Evolutionary conservation across 768 basidiomycete genomes (phyloP).

Genomic region (Suillus subalutaceus): DNA sequence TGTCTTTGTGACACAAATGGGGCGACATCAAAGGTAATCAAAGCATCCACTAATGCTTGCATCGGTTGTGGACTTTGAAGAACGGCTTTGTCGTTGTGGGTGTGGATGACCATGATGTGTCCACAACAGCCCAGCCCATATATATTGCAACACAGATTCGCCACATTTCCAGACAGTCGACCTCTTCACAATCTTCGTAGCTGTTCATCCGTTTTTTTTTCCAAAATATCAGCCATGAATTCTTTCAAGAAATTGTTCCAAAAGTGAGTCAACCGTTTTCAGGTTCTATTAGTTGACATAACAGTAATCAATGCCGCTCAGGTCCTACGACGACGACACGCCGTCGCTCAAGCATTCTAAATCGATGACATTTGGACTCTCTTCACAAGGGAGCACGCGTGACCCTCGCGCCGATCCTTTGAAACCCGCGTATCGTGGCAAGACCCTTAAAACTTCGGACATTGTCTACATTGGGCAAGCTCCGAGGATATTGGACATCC

Average conservation of each 20-base stretch:
- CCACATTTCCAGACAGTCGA: not conserved
- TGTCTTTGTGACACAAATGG: not conserved
- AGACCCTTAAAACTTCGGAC: conserved; percentile 14
- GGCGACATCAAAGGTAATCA: not conserved
- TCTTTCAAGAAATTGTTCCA: conserved; percentile 4
- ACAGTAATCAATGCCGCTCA: not conserved
- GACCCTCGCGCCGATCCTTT: conserved; percentile 2
- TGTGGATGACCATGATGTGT: not conserved
- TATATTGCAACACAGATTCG: not conserved
- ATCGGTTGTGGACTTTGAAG: conserved; percentile 1
- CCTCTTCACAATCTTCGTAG: not conserved
- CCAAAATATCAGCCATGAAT: not conserved
- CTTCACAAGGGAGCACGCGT: conserved; percentile 1
- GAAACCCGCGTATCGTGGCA: conserved; percentile 14
- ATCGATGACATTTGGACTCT: conserved; percentile 15
- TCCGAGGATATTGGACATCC: conserved; percentile 8
- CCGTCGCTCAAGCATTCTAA: conserved; percentile 15
- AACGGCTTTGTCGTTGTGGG: not conserved
- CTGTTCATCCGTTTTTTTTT: not conserved
- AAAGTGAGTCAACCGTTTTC: conserved; percentile 10
- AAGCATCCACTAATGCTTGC: not conserved
- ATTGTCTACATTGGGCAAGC: conserved; percentile 12
- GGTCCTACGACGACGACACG: conserved; percentile 4
- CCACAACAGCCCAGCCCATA: not conserved
- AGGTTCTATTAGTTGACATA: not conserved